Base-by-base conservation (phyloP, 345 rosid species). In the Acer campestre region DNA sequence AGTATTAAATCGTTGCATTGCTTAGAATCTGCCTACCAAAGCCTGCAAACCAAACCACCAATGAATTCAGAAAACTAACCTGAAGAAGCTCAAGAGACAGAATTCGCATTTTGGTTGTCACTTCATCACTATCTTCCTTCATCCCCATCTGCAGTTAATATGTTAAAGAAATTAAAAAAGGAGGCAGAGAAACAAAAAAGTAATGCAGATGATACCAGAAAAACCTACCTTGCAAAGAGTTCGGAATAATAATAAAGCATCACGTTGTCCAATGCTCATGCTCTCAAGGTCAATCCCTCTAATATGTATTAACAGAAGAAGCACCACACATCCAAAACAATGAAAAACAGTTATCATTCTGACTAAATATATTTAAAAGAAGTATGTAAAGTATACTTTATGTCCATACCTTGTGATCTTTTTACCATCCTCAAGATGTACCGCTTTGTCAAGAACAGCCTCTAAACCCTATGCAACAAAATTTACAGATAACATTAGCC, bases 31-130 rank as follows among this genome's bases (percentile, higher is more conserved):
- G 62, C 22, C 63, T 72, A 70, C 6, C 46, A 65, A 72, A 68
- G 38, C 27, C 48, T 48, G 58, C 59, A 67, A 17, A 51, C n/a
- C 6, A 68, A 76, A 58, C 44, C 38, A 55, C 68, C 71, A 11
- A 73, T 23, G 67, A 73, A 16, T 67, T 48, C 72, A 78, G 56
- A 76, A 83, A 73, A 72, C 49, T 61, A 75, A 96, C 99, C 98
- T 96, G 99, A 75, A 96, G 93, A 85, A 96, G 99, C 84, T 96
- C 99, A 76, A 96, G 94, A 80, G 98, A 96, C 84, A 96, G 79
- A 77, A 96, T 90, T 68, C 97, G 91, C 59, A 97, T 94, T 89
- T 91, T 96, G 74, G 83, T 89, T 23, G 99, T 94, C 80, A 96
- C 92, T 82, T 94, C 99, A 88, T 94, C 98, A 80, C 68, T 89